A percentile compares a stretch with the other conserved stretches of the same genome.
phyloP scores from a whole-genome alignment of 768 basidiomycete species.

The Roridomyces roridus region DNA sequence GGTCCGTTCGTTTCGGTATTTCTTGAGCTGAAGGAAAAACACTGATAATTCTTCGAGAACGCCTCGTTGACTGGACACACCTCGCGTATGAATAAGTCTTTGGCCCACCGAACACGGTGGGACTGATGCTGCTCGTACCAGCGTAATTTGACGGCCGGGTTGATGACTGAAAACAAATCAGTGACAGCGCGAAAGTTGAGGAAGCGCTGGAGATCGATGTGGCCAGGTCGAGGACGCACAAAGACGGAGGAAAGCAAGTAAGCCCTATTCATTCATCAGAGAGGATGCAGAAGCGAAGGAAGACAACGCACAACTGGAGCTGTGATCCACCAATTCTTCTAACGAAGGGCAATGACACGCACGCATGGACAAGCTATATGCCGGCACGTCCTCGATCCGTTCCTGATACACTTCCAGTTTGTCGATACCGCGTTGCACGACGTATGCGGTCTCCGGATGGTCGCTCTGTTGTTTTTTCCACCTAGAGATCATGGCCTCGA shows the following conservation, averaged over 20 bases:
- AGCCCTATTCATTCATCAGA: neutral
- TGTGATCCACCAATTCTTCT: constrained; percentile 24
- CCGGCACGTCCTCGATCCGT: constrained; percentile 1
- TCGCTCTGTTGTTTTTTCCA: constrained; percentile 10
- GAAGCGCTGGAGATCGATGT: too few species aligned
- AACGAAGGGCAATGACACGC: too few species aligned
- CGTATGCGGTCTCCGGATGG: neutral
- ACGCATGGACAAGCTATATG: constrained; percentile 4
- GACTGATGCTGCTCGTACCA: constrained; percentile 4
- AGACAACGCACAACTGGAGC: constrained; percentile 16
- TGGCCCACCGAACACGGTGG: neutral
- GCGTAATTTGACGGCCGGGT: constrained; percentile 16
- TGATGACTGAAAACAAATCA: constrained; percentile 5
- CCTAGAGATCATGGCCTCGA: constrained; percentile 16
- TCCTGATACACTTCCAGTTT: constrained; percentile 14
- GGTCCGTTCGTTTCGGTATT: neutral
- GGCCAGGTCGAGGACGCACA: neutral
- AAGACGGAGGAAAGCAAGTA: constrained; percentile 17
- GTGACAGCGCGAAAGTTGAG: too few species aligned
- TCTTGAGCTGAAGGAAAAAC: neutral
- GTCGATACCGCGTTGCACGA: constrained; percentile 17
- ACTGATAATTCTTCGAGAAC: neutral
- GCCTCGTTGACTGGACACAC: neutral
- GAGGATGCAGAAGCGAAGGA: neutral
- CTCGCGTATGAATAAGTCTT: constrained; percentile 1